Conservation (phyloP, 2,329 filamentous ascomycete genomes). For the Septoria linicola region DNA sequence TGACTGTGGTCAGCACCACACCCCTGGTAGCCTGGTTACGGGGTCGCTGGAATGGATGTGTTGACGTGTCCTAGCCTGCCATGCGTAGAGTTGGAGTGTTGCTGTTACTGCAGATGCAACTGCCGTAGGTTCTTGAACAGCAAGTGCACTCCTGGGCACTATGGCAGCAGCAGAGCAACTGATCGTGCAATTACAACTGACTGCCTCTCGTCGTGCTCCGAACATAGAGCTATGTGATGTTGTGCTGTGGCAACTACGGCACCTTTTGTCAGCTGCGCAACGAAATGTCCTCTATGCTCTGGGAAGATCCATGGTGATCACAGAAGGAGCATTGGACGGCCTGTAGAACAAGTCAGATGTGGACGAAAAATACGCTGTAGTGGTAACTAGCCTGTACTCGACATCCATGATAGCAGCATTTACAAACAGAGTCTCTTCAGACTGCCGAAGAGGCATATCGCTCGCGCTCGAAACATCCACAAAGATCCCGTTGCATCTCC, state of each 20-base stretch:
- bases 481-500: constrained; percentile 38
- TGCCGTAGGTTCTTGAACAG: no score
- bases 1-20: neutral
- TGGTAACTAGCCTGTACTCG: constrained; percentile 44
- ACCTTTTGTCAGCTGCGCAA: no score
- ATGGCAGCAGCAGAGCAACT: no score
- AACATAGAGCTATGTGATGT: no score
- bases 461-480: constrained; percentile 29
- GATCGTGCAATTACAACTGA: no score
- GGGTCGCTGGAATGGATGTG: no score
- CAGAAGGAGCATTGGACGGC: constrained; percentile 54
- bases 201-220: no score
- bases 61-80: neutral
- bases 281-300: no score
- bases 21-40: neutral
- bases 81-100: neutral
- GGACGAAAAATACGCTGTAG: no score
- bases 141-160: no score
- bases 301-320: constrained; percentile 54
- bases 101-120: no score
- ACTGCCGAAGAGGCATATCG: constrained; percentile 40
- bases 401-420: constrained; percentile 59
- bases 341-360: constrained; percentile 24
- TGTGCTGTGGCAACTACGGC: no score
- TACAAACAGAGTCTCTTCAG: constrained; percentile 56